phyloP scores from a whole-genome alignment of 495 filamentous ascomycete species.

The Aspergillus coremiiformis region DNA sequence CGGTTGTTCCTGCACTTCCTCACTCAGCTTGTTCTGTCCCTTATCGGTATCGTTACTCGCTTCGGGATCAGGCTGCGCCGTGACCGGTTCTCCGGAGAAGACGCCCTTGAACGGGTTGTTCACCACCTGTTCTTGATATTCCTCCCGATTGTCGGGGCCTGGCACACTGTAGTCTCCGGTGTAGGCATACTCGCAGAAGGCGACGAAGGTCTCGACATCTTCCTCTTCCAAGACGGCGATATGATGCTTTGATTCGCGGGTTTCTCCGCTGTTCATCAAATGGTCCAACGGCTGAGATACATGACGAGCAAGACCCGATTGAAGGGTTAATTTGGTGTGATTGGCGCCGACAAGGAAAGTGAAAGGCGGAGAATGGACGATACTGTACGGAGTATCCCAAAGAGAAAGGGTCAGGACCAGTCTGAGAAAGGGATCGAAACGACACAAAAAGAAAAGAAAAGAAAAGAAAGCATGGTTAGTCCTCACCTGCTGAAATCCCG shows the following conservation, averaged over 20 bases:
- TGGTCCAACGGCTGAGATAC: slow-evolving; percentile 42
- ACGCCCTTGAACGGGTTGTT: slow-evolving; percentile 16
- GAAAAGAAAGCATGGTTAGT: not conserved
- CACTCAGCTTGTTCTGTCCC: not conserved
- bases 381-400: slow-evolving; percentile 28
- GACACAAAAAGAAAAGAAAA: slow-evolving; percentile 1
- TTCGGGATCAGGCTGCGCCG: slow-evolving; percentile 9
- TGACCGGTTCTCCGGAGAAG: slow-evolving; percentile 6
- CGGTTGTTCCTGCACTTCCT: not conserved
- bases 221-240: slow-evolving; percentile 40
- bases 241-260: slow-evolving; percentile 38
- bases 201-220: slow-evolving; percentile 41
- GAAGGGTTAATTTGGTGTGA: slow-evolving; percentile 40
- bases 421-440: not conserved
- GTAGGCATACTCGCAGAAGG: slow-evolving; percentile 45
- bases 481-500: slow-evolving; percentile 31
- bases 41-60: slow-evolving; percentile 7
- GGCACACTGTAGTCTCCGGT: slow-evolving; percentile 41
- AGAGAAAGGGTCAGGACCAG: slow-evolving; percentile 10
- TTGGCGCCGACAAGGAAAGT: slow-evolving; percentile 44
- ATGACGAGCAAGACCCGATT: slow-evolving; percentile 40
- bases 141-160: slow-evolving; percentile 21
- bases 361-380: slow-evolving; percentile 38
- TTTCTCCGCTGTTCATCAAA: slow-evolving; percentile 41
- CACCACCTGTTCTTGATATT: slow-evolving; percentile 11